phyloP scores from a whole-genome alignment of 1,139 yeast species.

The Sugiyamaella grinbergsii region DNA sequence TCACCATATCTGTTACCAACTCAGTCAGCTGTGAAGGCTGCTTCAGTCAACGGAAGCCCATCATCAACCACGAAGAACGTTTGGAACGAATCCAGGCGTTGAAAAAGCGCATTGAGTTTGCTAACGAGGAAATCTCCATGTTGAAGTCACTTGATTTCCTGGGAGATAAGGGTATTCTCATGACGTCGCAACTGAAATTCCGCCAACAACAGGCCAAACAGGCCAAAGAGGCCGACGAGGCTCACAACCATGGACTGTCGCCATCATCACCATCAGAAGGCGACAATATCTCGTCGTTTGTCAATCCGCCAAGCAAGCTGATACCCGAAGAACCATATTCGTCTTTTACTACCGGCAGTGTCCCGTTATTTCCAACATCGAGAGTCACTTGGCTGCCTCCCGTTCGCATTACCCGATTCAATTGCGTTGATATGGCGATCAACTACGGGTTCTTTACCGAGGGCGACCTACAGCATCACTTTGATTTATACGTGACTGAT shows the following conservation, averaged over 20 bases:
- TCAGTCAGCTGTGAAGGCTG: constrained; percentile 13
- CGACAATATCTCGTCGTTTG: constrained; percentile 22
- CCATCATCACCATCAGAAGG: constrained; percentile 1
- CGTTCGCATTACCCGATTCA: constrained; percentile 46
- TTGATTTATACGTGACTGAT: constrained; percentile 44
- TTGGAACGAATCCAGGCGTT: constrained; percentile 9
- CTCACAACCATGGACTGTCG: background rate
- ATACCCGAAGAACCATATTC: constrained; percentile 29
- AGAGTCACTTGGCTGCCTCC: constrained; percentile 41
- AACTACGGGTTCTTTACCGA: constrained; percentile 38
- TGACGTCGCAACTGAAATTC: constrained; percentile 16
- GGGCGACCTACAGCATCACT: constrained; percentile 43
- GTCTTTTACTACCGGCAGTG: no score
- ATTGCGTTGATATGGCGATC: constrained; percentile 49
- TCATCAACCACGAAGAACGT: constrained; percentile 11
- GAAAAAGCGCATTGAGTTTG: constrained; percentile 2
- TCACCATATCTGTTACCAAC: no score
- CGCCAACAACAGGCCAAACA: constrained; percentile 17
- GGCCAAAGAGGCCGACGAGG: constrained; percentile 9
- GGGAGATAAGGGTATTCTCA: constrained; percentile 10
- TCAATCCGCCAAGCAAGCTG: constrained; percentile 36
- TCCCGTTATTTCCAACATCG: background rate
- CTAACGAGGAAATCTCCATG: constrained; percentile 17
- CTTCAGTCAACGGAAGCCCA: constrained; percentile 12
- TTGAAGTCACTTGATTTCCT: constrained; percentile 16